Percentiles rank a stretch among this genome's conserved stretches.
Evolutionary conservation across 129 eudicot genomes (phyloP).

Genomic region (Artemisia annua): DNA sequence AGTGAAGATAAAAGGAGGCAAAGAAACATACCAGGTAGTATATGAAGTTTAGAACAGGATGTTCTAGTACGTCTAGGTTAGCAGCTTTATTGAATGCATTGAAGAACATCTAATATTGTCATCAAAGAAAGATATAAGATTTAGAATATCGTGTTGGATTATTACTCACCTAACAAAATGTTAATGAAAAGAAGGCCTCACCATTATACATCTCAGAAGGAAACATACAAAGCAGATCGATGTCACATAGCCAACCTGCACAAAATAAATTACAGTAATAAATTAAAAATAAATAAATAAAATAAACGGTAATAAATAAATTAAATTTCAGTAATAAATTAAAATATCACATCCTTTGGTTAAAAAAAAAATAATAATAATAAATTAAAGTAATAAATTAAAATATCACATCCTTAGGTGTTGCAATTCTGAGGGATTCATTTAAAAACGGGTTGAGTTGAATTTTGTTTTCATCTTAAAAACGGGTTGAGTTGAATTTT

Average conservation of each 20-base stretch:
- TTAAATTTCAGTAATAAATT: too few relatives aligned
- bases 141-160: constrained; percentile 1
- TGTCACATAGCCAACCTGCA: constrained; percentile 93
- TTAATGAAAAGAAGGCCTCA: constrained; percentile 33
- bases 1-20: not conserved
- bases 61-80: constrained; percentile 75
- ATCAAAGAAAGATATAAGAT: not conserved
- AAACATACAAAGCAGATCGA: constrained; percentile 83
- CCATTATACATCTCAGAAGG: constrained; percentile 88
- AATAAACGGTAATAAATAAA: too few relatives aligned
- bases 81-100: constrained; percentile 77
- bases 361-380: too few relatives aligned
- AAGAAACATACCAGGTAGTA: constrained; percentile 65
- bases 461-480: too few relatives aligned
- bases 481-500: too few relatives aligned
- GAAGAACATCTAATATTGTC: constrained; percentile 67
- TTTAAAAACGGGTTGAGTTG: too few relatives aligned
- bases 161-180: too few relatives aligned
- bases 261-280: not conserved
- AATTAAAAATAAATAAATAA: too few relatives aligned
- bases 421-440: too few relatives aligned
- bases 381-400: too few relatives aligned
- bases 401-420: too few relatives aligned
- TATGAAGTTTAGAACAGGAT: constrained; percentile 70
- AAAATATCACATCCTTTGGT: too few relatives aligned